Base-by-base conservation (phyloP, 768 basidiomycete genomes). In the Naganishia antarctica region DNA sequence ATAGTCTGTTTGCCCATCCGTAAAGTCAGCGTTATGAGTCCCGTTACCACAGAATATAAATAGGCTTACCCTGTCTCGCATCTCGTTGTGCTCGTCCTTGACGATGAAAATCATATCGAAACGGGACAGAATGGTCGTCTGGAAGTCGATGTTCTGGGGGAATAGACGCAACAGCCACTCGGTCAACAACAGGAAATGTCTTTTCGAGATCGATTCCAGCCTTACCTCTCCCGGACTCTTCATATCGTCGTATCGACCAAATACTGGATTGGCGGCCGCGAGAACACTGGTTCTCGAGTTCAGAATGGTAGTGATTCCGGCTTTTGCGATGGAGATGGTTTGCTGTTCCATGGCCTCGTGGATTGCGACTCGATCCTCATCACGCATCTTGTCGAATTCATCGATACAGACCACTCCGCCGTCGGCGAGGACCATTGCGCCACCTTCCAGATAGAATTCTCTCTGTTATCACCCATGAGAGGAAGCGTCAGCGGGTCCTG, bases 71-170 rank as follows among this genome's bases (percentile, higher is more conserved):
- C 87, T 85, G 76, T 99, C 96, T 50, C 96, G 84, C 43, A 82
- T 81, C 76, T 98, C 96, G 74, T 97, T 91, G 76, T 99, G 96
- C 72, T 98, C 92, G 71, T 99, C 96, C 76, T 89, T 91, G 66
- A 99, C 88, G 69, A 99, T 94, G 81, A 98, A 99, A 71, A 99
- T 98, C 93, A 99, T 94, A 75, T 99, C 96, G 78, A 99, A 99
- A 63, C 96, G 88, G 50, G 93, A 97, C 74, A 99, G 79, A 69
- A 99, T 97, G 1, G 96, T 98, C 6, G 93, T 96, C 80, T 96
- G 92, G 77, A 96, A 93, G 75, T 96, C 93, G 69, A 96, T 96
- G 74, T 96, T 96, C 90, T 83, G 66, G 15, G 26, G 18, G 25
- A 40, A 62, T n/a, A n/a, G n/a, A n/a, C n/a, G n/a, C n/a, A n/a